A percentile compares a stretch with the other conserved stretches of the same genome.
phyloP scores from a whole-genome alignment of 2,329 filamentous ascomycete genomes.

The Mycosphaerella sp. region DNA sequence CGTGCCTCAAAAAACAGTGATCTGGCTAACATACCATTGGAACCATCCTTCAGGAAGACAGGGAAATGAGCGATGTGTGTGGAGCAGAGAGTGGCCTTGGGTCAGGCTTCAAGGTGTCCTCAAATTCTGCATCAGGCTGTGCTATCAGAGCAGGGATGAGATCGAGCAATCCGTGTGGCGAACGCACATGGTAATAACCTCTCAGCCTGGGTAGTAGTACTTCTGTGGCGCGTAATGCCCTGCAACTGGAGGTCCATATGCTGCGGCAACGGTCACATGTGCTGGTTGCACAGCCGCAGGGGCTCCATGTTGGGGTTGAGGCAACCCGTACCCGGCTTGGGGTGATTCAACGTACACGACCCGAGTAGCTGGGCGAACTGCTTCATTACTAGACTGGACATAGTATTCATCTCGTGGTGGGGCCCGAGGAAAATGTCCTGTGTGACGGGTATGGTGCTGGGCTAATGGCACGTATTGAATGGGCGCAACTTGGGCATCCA shows the following conservation, averaged over 20 bases:
- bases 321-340: slow-evolving; percentile 6
- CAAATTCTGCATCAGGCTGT: background rate
- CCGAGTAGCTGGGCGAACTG: background rate
- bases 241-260: background rate
- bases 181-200: background rate
- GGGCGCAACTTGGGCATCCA: slow-evolving; percentile 23
- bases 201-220: slow-evolving; percentile 25
- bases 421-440: background rate
- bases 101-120: too few species aligned
- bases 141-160: background rate
- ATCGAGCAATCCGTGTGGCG: background rate
- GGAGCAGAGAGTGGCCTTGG: too few species aligned
- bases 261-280: slow-evolving; percentile 7
- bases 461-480: slow-evolving; percentile 19
- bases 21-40: too few species aligned
- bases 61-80: too few species aligned
- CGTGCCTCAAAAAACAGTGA: too few species aligned
- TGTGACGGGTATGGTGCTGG: background rate
- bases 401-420: background rate
- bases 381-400: background rate
- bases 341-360: slow-evolving; percentile 12
- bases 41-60: too few species aligned
- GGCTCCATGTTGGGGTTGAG: slow-evolving; percentile 30
- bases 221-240: slow-evolving; percentile 2
- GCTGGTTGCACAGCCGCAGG: slow-evolving; percentile 33